Conservation (phyloP, 345 rosid species). For the Noccaea caerulescens region DNA sequence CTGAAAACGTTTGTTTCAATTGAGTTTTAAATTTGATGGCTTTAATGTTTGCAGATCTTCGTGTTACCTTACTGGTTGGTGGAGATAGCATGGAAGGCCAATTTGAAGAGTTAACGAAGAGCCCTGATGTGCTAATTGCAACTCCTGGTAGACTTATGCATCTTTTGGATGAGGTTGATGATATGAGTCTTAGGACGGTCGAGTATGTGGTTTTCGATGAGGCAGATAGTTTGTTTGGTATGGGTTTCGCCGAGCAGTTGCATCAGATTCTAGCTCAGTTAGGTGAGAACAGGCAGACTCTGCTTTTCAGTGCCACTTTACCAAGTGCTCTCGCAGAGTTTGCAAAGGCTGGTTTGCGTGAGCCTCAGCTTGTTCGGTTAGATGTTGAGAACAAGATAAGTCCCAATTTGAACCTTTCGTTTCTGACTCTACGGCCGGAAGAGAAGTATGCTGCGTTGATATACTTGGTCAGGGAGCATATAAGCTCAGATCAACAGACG, state of each 20-base stretch:
- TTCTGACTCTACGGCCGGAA: conserved; percentile 82
- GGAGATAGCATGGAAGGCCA: conserved; percentile 95
- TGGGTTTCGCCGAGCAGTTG: conserved; percentile 94
- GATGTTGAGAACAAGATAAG: conserved; percentile 94
- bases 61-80: conserved; percentile 83
- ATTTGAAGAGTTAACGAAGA: conserved; percentile 88
- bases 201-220: conserved; percentile 98
- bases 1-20: neutral
- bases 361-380: conserved; percentile 92
- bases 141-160: conserved; percentile 98
- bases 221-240: conserved; percentile 89
- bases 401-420: conserved; percentile 72
- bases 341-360: conserved; percentile 90
- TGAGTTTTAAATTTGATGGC: conserved; percentile 3
- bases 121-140: conserved; percentile 92
- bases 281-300: conserved; percentile 89
- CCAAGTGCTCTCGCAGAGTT: conserved; percentile 98
- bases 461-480: conserved; percentile 83
- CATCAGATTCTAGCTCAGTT: conserved; percentile 77
- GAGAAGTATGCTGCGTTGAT: conserved; percentile 86
- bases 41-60: conserved; percentile 60
- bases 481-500: conserved; percentile 73
- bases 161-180: conserved; percentile 88
- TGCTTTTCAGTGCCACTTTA: conserved; percentile 94
- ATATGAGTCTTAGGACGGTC: conserved; percentile 77